A percentile compares a stretch with the other conserved stretches of the same genome.
Conservation (phyloP, 257 asterid genomes). For the Penstemon eatonii region DNA sequence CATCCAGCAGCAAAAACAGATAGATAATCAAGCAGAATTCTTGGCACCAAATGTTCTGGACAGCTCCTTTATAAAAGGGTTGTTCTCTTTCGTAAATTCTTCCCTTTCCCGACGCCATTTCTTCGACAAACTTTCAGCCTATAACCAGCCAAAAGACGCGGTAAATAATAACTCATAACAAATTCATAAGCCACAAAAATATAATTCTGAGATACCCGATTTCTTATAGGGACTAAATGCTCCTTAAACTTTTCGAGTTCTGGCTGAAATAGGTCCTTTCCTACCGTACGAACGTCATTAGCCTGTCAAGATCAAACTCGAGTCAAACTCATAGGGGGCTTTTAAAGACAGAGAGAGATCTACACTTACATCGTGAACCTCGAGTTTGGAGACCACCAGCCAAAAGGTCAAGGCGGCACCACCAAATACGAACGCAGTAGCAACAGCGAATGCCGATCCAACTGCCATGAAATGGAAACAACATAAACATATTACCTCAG, state of each 20-base stretch:
- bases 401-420: slow-evolving; percentile 59
- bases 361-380: slow-evolving; percentile 61
- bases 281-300: slow-evolving; percentile 62
- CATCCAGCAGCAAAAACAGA: neutral
- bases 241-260: slow-evolving; percentile 51
- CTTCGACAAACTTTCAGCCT: slow-evolving; percentile 61
- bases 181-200: no score
- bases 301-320: slow-evolving; percentile 39
- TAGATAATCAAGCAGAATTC: slow-evolving; percentile 34
- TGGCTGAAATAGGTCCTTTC: slow-evolving; percentile 67
- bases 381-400: slow-evolving; percentile 60
- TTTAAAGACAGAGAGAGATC: neutral
- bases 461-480: slow-evolving; percentile 43
- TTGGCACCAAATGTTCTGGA: slow-evolving; percentile 60
- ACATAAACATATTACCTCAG: neutral
- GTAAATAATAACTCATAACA: no score
- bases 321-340: neutral
- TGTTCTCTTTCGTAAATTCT: slow-evolving; percentile 45
- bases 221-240: slow-evolving; percentile 57
- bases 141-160: slow-evolving; percentile 8
- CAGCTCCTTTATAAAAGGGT: slow-evolving; percentile 67
- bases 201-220: slow-evolving; percentile 50
- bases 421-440: slow-evolving; percentile 78
- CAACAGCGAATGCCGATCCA: slow-evolving; percentile 82
- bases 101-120: slow-evolving; percentile 65